Evolutionary conservation across 2,329 filamentous ascomycete genomes (phyloP), one percentile per base, ranked within the genome.

Genomic region (Aspergillus novoparasiticus): DNA sequence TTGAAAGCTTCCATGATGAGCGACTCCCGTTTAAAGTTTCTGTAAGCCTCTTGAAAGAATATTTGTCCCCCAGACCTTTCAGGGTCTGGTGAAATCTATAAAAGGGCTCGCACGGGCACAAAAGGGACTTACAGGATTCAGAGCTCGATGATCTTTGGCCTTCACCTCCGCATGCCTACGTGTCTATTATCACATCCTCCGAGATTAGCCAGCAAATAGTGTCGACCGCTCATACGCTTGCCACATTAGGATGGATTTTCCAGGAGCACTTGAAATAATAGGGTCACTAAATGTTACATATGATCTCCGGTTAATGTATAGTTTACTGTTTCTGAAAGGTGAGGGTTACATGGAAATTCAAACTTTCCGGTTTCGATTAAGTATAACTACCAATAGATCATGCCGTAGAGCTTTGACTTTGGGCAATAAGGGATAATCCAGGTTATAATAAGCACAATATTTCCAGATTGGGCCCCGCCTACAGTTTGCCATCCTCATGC

Each of bases 171-270:
- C 57, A 46, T 36, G 6, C 21, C 23, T 54, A 48, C 58, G 54
- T 59, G 21, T 30, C n/a, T 21, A n/a, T 54, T 59, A 23, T 26
- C n/a, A n/a, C 6, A 39, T 23, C 21, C 51, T 36, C 51, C 51
- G 51, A 55, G 51, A 21, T 23, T 32, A 58, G 26, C 41, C 58
- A 50, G 39, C 60, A 62, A 62, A 62, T 62, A 26, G 43, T 16
- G 36, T 32, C 41, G 50, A 39, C 57, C 30, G 34, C 61, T 57
- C 57, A 45, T 61, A 50, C 36, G 28, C 30, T 64, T 70, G 56
- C 68, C 67, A 39, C 14, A 70, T 68, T 32, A 39, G 67, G 67
- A 61, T 61, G 51, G 41, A 9, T 48, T 66, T 68, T 68, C 68
- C 68, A 61, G 61, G 8, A 3, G 23, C 12, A 26, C 43, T 36